phyloP scores from a whole-genome alignment of 1,139 yeast genomes.

The Torulaspora pretoriensis region DNA sequence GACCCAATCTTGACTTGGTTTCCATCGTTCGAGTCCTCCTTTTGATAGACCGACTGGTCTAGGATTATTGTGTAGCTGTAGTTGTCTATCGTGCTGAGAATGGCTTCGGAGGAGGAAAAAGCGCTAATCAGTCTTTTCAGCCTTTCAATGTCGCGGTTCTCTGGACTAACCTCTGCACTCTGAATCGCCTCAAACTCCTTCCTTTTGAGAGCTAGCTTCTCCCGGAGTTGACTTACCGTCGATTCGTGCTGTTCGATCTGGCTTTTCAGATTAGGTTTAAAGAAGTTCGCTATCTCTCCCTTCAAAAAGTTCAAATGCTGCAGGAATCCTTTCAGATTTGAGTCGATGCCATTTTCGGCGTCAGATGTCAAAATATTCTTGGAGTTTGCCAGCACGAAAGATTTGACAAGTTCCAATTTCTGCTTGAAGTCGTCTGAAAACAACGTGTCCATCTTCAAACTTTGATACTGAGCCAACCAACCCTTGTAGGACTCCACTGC shows the following conservation, averaged over 20 bases:
- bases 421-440: constrained; percentile 21
- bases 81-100: constrained; percentile 12
- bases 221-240: constrained; percentile 2
- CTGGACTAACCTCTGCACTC: not conserved
- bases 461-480: constrained; percentile 34
- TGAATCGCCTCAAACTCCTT: constrained; percentile 4
- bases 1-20: constrained; percentile 26
- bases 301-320: constrained; percentile 6
- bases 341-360: constrained; percentile 11
- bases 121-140: constrained; percentile 4
- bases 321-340: constrained; percentile 5
- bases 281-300: constrained; percentile 4
- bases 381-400: constrained; percentile 19
- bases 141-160: not conserved
- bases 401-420: constrained; percentile 17
- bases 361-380: constrained; percentile 15
- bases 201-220: constrained; percentile 6
- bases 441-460: constrained; percentile 15
- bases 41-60: constrained; percentile 26
- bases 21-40: constrained; percentile 23
- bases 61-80: constrained; percentile 28
- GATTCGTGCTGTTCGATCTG: constrained; percentile 8
- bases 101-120: constrained; percentile 7
- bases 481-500: constrained; percentile 62
- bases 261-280: constrained; percentile 10